These are phyloP conservation scores for Rhodotorula sp. DNA, from an alignment of 1,284 basidiomycete genomes.

Conservation along the genomic window DNA sequence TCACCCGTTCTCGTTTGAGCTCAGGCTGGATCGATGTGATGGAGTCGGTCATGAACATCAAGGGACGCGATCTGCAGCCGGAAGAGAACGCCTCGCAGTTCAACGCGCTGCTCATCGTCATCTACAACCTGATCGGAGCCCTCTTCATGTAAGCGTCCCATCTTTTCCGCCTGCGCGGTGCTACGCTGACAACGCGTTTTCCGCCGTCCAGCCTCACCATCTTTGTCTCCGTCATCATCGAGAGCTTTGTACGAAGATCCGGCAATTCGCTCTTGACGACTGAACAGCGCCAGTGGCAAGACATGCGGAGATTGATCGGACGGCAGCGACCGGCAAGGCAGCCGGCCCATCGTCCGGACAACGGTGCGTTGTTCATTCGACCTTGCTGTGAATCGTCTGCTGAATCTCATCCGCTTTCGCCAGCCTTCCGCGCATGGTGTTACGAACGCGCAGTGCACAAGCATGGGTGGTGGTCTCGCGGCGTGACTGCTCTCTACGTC, in stretches of 20 bases:
- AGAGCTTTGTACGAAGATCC: slow-evolving; percentile 53
- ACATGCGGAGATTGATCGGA: slow-evolving; percentile 81
- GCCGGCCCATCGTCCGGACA: slow-evolving; percentile 61
- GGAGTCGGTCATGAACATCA: slow-evolving; percentile 75
- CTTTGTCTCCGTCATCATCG: slow-evolving; percentile 29
- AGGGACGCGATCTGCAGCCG: slow-evolving; percentile 67
- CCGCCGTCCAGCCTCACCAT: slow-evolving; percentile 23
- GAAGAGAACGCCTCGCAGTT: slow-evolving; percentile 67
- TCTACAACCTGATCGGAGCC: slow-evolving; percentile 89
- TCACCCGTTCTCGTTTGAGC: background rate
- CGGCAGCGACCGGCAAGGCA: slow-evolving; percentile 83
- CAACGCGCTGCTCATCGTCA: slow-evolving; percentile 88
- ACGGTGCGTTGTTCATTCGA: slow-evolving; percentile 36
- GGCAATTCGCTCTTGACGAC: slow-evolving; percentile 83
- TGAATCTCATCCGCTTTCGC: background rate
- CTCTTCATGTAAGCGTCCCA: slow-evolving; percentile 66
- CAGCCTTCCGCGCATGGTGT: slow-evolving; percentile 73
- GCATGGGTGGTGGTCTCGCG: slow-evolving; percentile 87
- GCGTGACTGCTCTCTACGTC: slow-evolving; percentile 77
- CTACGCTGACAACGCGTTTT: background rate
- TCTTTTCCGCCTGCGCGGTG: background rate
- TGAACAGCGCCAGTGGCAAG: slow-evolving; percentile 93
- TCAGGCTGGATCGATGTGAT: slow-evolving; percentile 90
- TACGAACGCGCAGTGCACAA: slow-evolving; percentile 86
- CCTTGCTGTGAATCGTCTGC: slow-evolving; percentile 6